Conservation (phyloP, 148 eudicot species). For the Fallopia convolvulus region DNA sequence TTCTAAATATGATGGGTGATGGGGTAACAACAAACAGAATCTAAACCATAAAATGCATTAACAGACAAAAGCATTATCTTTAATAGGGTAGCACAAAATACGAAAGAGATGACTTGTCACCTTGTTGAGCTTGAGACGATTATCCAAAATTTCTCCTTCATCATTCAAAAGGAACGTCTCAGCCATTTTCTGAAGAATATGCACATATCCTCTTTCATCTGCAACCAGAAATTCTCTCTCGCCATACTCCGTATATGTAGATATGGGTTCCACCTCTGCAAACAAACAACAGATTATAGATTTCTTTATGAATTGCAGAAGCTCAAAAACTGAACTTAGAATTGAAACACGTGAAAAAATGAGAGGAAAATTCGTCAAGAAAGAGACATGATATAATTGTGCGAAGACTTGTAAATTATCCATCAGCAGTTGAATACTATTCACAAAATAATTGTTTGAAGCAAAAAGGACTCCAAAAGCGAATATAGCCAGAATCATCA, state of each 20-base stretch:
- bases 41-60: slow-evolving; percentile 1
- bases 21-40: slow-evolving; percentile 6
- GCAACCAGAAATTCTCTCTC: slow-evolving; percentile 76
- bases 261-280: slow-evolving; percentile 88
- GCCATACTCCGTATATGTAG: slow-evolving; percentile 78
- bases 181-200: slow-evolving; percentile 67
- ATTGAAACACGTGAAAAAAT: slow-evolving; percentile 4
- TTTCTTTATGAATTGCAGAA: neutral
- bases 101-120: slow-evolving; percentile 27
- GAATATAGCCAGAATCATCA: neutral
- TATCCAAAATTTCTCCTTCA: slow-evolving; percentile 58
- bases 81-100: slow-evolving; percentile 1
- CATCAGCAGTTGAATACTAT: slow-evolving; percentile 1
- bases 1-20: slow-evolving; percentile 3
- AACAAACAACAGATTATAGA: neutral
- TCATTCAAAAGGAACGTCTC: slow-evolving; percentile 56
- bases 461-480: slow-evolving; percentile 9
- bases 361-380: neutral
- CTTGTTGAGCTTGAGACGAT: slow-evolving; percentile 72
- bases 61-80: slow-evolving; percentile 8
- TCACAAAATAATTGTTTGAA: slow-evolving; percentile 5
- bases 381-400: neutral
- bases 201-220: slow-evolving; percentile 82
- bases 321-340: neutral
- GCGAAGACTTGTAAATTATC: neutral